A percentile compares a stretch with the other conserved stretches of the same genome.
Evolutionary conservation across 345 rosid genomes (phyloP).

Genomic region (Sisymbrium altissimum): DNA sequence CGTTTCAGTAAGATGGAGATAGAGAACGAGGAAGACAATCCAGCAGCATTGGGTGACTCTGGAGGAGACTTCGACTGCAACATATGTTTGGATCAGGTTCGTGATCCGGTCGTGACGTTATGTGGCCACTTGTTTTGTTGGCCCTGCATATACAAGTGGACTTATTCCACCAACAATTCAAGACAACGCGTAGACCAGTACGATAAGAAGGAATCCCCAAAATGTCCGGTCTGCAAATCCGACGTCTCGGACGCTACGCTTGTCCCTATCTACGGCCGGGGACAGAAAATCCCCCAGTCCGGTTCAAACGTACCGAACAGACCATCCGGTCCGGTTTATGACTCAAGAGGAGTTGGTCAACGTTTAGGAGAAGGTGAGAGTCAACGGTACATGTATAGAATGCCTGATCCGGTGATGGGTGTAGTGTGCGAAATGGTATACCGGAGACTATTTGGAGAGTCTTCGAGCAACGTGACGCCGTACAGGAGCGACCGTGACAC

Average conservation of each 20-base stretch:
- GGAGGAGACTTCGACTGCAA: slow-evolving; percentile 82
- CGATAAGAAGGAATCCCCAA: slow-evolving; percentile 17
- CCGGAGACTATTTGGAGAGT: slow-evolving; percentile 69
- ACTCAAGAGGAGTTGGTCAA: slow-evolving; percentile 52
- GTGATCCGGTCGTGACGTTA: slow-evolving; percentile 85
- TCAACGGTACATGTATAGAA: slow-evolving; percentile 36
- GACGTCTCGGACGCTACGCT: slow-evolving; percentile 65
- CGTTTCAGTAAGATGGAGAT: slow-evolving; percentile 30
- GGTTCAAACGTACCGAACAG: slow-evolving; percentile 62
- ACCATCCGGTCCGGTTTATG: slow-evolving; percentile 51
- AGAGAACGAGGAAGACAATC: slow-evolving; percentile 7
- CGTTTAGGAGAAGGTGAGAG: slow-evolving; percentile 54
- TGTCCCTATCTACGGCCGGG: slow-evolving; percentile 94
- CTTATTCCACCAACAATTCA: slow-evolving; percentile 52
- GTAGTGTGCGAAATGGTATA: slow-evolving; percentile 78
- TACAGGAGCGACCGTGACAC: slow-evolving; percentile 33
- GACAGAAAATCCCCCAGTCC: slow-evolving; percentile 35
- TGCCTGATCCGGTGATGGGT: slow-evolving; percentile 50
- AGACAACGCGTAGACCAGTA: slow-evolving; percentile 17
- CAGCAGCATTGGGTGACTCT: slow-evolving; percentile 3
- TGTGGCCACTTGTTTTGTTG: slow-evolving; percentile 99
- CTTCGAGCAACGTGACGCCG: slow-evolving; percentile 46
- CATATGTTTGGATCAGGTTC: slow-evolving; percentile 77
- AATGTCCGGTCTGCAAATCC: slow-evolving; percentile 92
- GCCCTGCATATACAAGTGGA: slow-evolving; percentile 97